Conservation (phyloP, 306 rosid species). For the Lathyrus oleraceus region DNA sequence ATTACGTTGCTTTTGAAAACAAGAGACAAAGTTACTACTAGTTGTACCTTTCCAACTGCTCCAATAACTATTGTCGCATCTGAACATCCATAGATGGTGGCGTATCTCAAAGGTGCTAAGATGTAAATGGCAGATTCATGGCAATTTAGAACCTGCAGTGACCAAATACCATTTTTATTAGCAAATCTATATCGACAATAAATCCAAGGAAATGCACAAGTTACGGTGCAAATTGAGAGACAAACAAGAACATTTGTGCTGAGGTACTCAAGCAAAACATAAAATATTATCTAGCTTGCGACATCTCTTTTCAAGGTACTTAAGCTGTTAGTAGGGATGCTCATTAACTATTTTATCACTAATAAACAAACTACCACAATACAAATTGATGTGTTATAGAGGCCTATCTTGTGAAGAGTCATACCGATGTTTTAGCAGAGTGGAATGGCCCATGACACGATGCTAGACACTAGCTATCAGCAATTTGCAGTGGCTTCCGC, state of each 20-base stretch:
- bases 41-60: slow-evolving; percentile 96
- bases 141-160: slow-evolving; percentile 85
- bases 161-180: slow-evolving; percentile 30
- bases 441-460: too few relatives aligned
- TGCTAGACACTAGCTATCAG: too few relatives aligned
- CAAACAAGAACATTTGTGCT: neutral
- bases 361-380: slow-evolving; percentile 8
- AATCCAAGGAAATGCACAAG: neutral
- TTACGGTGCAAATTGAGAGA: slow-evolving; percentile 10
- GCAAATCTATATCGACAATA: slow-evolving; percentile 17
- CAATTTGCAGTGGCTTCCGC: too few relatives aligned
- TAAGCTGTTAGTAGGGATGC: neutral
- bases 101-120: slow-evolving; percentile 91
- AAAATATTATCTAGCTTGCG: slow-evolving; percentile 18
- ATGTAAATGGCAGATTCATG: slow-evolving; percentile 75
- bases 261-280: slow-evolving; percentile 13
- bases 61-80: slow-evolving; percentile 94
- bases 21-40: slow-evolving; percentile 16
- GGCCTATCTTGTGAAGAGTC: neutral
- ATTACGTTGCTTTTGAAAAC: slow-evolving; percentile 21
- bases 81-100: slow-evolving; percentile 93
- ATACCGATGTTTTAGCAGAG: too few relatives aligned
- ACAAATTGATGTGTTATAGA: neutral
- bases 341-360: neutral
- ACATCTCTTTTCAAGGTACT: slow-evolving; percentile 18